Evolutionary conservation across 345 rosid species (phyloP).

Genomic region (Citrus sp.): DNA sequence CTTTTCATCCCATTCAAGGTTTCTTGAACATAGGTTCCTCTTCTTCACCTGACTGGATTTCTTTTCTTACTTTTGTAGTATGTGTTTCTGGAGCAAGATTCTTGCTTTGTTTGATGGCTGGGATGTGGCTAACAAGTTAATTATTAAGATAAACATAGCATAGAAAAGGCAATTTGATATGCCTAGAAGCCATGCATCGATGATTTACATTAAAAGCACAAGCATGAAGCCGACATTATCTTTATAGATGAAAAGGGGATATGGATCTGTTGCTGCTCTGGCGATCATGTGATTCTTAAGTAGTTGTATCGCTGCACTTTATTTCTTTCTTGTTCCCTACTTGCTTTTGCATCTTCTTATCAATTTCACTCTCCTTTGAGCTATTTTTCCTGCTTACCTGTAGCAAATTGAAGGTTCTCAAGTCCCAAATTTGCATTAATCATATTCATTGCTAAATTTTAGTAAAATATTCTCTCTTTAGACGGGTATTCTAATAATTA

Average conservation of each 20-base stretch:
- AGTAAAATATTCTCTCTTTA: not conserved
- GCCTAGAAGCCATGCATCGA: not conserved
- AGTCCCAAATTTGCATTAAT: not conserved
- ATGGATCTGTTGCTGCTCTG: not conserved
- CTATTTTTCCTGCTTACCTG: conserved; percentile 41
- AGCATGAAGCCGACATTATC: not conserved
- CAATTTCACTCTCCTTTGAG: conserved; percentile 27
- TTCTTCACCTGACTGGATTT: not conserved
- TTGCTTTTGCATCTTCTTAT: conserved; percentile 31
- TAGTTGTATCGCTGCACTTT: conserved; percentile 16
- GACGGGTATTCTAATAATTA: not conserved
- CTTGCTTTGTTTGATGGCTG: not conserved
- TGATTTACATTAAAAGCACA: not conserved
- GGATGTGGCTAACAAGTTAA: not conserved
- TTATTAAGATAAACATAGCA: not conserved
- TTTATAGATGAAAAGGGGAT: not conserved
- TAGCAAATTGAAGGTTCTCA: not conserved
- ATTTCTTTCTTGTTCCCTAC: conserved; percentile 27
- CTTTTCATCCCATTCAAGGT: not conserved
- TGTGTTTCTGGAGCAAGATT: not conserved
- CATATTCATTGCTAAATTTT: not conserved
- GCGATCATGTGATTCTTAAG: not conserved
- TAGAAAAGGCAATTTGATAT: not conserved
- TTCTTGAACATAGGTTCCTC: not conserved
- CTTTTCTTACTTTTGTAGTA: not conserved